These are phyloP conservation scores for Solanum appendiculatum DNA, from an alignment of 257 asterid species.

Conservation along the genomic window DNA sequence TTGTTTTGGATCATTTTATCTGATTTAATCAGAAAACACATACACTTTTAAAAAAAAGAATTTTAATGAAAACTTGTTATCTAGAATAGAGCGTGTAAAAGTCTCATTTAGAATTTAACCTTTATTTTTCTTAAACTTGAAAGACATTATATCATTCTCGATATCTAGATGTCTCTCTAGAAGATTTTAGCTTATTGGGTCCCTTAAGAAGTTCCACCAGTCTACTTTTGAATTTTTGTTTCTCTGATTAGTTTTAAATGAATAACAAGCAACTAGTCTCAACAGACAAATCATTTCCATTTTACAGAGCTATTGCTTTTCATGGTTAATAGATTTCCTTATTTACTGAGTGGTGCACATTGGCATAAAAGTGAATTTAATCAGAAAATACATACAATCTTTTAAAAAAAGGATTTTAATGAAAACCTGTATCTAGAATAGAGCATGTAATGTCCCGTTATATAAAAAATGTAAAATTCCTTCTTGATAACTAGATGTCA, in stretches of 20 bases:
- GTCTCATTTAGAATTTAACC: neutral
- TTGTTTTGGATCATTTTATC: neutral
- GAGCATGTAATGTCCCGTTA: neutral
- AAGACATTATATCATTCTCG: neutral
- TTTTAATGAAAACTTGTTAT: neutral
- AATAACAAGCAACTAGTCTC: neutral
- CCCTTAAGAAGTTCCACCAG: neutral
- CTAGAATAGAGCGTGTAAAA: neutral
- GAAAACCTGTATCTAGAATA: neutral
- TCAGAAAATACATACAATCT: neutral
- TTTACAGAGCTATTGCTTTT: neutral
- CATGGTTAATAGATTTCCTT: neutral
- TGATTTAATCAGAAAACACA: neutral
- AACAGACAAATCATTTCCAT: neutral
- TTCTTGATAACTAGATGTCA: neutral
- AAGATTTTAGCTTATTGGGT: neutral
- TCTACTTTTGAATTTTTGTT: neutral
- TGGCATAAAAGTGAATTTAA: neutral
- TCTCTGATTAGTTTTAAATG: neutral
- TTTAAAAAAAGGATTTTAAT: neutral
- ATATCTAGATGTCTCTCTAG: neutral
- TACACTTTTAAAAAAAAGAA: neutral
- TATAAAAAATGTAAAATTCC: neutral
- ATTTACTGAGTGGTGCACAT: neutral
- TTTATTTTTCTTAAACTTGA: neutral